A percentile compares a stretch with the other conserved stretches of the same genome.
Evolutionary conservation across 805 yeast genomes (phyloP).

Genomic region (Metschnikowia proteae): DNA sequence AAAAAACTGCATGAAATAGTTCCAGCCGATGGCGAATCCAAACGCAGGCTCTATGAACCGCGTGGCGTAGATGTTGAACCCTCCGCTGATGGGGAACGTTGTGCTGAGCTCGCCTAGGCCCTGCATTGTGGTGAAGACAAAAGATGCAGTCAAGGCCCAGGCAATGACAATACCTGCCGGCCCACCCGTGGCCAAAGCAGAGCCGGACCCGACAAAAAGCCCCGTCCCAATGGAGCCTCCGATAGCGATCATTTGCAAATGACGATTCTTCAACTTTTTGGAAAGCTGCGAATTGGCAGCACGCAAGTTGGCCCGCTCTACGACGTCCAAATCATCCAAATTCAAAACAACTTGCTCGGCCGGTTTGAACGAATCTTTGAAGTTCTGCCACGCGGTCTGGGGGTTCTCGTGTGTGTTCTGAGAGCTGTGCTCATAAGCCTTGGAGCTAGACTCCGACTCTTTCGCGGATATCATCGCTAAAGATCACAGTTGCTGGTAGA

Average conservation of each 20-base stretch:
- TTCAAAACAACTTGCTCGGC: conserved; percentile 22
- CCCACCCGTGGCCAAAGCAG: conserved; percentile 56
- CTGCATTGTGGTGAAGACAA: conserved; percentile 56
- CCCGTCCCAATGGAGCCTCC: conserved; percentile 72
- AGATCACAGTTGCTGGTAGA: too few species aligned
- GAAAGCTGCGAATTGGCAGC: conserved; percentile 22
- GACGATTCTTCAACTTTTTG: conserved; percentile 47
- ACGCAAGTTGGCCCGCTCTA: conserved; percentile 28
- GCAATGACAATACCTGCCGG: conserved; percentile 60
- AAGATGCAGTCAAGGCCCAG: conserved; percentile 52
- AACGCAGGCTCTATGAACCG: conserved; percentile 23
- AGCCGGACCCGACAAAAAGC: conserved; percentile 59
- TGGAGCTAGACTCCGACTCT: conserved; percentile 5
- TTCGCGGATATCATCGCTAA: conserved; percentile 5
- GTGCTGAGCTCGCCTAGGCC: conserved; percentile 67
- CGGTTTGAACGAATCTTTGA: conserved; percentile 35
- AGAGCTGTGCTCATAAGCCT: conserved; percentile 6
- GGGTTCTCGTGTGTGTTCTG: not conserved
- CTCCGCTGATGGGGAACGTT: conserved; percentile 34
- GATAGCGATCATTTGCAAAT: conserved; percentile 66
- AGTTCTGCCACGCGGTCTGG: conserved; percentile 17
- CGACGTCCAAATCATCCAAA: conserved; percentile 23
- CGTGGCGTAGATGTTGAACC: conserved; percentile 22
- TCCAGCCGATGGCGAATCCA: conserved; percentile 29
- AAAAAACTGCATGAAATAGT: conserved; percentile 36